phyloP scores from a whole-genome alignment of 352 stramenopile species.

The Pythium periplocum region DNA sequence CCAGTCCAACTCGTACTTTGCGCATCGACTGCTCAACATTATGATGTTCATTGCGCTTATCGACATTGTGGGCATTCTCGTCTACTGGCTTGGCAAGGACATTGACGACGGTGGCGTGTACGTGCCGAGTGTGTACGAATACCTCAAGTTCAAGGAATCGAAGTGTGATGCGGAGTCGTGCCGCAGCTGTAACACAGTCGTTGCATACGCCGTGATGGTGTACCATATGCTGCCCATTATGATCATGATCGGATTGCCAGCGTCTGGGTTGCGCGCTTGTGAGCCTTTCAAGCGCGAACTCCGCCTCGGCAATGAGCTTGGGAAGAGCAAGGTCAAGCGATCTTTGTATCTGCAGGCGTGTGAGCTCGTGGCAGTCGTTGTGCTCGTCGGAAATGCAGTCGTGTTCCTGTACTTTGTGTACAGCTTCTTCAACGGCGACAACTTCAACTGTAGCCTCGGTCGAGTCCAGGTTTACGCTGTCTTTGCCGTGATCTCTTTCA shows the following conservation, averaged over 20 bases:
- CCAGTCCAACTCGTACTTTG: conserved; percentile 79
- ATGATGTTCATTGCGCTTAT: conserved; percentile 39
- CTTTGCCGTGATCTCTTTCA: conserved; percentile 42
- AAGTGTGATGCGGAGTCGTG: conserved; percentile 25
- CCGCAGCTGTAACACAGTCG: conserved; percentile 48
- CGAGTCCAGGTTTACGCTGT: conserved; percentile 34
- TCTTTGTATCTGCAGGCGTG: conserved; percentile 74
- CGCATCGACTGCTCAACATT: conserved; percentile 43
- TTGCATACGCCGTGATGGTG: conserved; percentile 60
- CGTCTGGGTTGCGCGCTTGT: conserved; percentile 50
- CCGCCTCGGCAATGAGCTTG: conserved; percentile 11
- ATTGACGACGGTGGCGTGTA: conserved; percentile 44
- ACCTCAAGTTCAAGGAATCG: conserved; percentile 40
- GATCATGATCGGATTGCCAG: conserved; percentile 61
- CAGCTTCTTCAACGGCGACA: conserved; percentile 55
- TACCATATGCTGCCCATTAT: conserved; percentile 59
- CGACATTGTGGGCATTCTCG: conserved; percentile 32
- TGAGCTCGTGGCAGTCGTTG: conserved; percentile 52
- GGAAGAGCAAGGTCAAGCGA: conserved; percentile 60
- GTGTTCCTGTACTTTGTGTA: conserved; percentile 64
- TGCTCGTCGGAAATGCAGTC: conserved; percentile 43
- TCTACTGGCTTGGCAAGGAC: conserved; percentile 34
- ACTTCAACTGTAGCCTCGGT: conserved; percentile 46
- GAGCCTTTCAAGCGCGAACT: conserved; percentile 60
- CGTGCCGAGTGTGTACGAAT: conserved; percentile 30